Conservation (phyloP, 176 grass and related monocot genomes). For the Carex cristatella region DNA sequence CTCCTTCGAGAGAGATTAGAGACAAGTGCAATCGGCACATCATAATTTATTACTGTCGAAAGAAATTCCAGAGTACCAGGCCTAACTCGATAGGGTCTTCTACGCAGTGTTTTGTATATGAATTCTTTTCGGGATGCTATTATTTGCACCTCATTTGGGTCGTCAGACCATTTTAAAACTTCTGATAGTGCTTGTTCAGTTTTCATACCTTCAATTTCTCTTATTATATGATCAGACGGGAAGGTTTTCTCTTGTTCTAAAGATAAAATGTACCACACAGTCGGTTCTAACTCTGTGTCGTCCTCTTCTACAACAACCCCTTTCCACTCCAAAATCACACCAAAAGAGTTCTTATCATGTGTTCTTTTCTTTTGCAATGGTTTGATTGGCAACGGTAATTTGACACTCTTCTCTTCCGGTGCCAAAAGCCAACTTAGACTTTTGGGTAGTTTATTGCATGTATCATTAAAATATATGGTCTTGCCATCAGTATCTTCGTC, state of each 20-base stretch:
- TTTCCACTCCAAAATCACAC: slow-evolving; percentile 78
- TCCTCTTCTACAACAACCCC: slow-evolving; percentile 69
- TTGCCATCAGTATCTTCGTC: slow-evolving; percentile 19
- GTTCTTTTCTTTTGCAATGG: slow-evolving; percentile 24
- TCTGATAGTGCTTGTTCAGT: slow-evolving; percentile 59
- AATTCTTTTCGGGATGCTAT: slow-evolving; percentile 50
- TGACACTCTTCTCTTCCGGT: slow-evolving; percentile 24
- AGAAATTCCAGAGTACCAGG: slow-evolving; percentile 54
- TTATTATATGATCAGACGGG: slow-evolving; percentile 40
- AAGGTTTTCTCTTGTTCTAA: slow-evolving; percentile 54
- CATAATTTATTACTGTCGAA: slow-evolving; percentile 41
- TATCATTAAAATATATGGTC: slow-evolving; percentile 23
- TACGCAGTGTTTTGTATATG: slow-evolving; percentile 43
- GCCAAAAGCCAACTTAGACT: slow-evolving; percentile 55
- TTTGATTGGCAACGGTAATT: slow-evolving; percentile 34
- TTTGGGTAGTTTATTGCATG: slow-evolving; percentile 45
- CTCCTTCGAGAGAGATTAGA: slow-evolving; percentile 21
- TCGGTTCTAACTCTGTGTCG: slow-evolving; percentile 49
- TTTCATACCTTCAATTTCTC: slow-evolving; percentile 63
- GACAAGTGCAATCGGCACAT: slow-evolving; percentile 50
- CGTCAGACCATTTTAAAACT: slow-evolving; percentile 62
- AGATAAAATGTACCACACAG: slow-evolving; percentile 59
- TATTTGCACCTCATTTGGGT: slow-evolving; percentile 42
- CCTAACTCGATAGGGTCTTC: slow-evolving; percentile 33
- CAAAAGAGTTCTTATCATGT: slow-evolving; percentile 25